Conservation (phyloP, 2,329 filamentous ascomycete species). For the Elsinoe perseae region DNA sequence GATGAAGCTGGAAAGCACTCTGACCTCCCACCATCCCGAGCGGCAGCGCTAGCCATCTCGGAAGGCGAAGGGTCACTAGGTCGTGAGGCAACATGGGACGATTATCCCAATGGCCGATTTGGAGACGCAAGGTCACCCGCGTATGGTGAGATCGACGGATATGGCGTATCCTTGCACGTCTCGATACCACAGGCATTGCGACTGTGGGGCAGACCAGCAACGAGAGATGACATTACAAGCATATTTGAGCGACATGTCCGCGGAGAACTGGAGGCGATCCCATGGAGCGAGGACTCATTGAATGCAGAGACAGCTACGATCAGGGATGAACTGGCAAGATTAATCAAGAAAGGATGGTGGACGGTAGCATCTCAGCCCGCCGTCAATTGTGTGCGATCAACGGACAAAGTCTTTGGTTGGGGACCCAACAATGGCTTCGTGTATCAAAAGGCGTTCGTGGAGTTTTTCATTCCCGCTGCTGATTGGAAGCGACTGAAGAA, state of each 20-base stretch:
- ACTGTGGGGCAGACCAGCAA: conserved; percentile 75
- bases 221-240: conserved; percentile 61
- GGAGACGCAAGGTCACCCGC: conserved; percentile 88
- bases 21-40: conserved; percentile 53
- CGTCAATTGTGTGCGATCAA: conserved; percentile 74
- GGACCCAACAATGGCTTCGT: conserved; percentile 87
- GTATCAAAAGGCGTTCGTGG: conserved; percentile 95
- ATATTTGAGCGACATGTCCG: conserved; percentile 76
- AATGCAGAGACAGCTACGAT: conserved; percentile 79
- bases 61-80: conserved; percentile 86
- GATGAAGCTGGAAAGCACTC: conserved; percentile 61
- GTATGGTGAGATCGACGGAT: conserved; percentile 96
- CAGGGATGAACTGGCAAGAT: conserved; percentile 60
- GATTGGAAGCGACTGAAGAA: conserved; percentile 64
- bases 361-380: conserved; percentile 92
- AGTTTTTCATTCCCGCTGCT: conserved; percentile 74
- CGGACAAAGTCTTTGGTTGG: conserved; percentile 81
- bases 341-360: conserved; percentile 89
- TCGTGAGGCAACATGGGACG: conserved; percentile 95
- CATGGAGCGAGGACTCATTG: conserved; percentile 88
- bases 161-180: conserved; percentile 90
- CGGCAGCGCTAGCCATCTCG: conserved; percentile 84
- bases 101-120: conserved; percentile 94
- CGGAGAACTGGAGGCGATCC: conserved; percentile 71
- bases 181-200: conserved; percentile 73